phyloP scores from a whole-genome alignment of 78 protist species.

The Tieghemostelium lacteum region DNA sequence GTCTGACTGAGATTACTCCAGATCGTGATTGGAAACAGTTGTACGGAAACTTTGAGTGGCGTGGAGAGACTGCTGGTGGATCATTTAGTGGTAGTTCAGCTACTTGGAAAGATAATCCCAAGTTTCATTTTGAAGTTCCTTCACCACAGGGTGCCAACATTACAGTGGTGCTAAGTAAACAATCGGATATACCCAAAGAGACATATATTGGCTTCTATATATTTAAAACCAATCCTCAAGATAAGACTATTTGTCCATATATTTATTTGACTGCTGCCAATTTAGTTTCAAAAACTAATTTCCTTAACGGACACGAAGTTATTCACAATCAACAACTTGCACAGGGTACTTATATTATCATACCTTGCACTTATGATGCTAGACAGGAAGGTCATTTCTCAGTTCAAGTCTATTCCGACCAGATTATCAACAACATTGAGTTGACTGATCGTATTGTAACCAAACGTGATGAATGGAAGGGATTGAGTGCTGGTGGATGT shows the following conservation, averaged over 20 bases:
- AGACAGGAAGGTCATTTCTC: conserved; percentile 57
- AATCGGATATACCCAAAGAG: conserved; percentile 18
- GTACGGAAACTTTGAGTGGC: conserved; percentile 32
- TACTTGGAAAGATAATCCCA: conserved; percentile 79
- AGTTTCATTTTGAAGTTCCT: conserved; percentile 49
- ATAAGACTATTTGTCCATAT: conserved; percentile 37
- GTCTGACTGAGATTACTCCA: conserved; percentile 15
- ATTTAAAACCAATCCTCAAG: conserved; percentile 47
- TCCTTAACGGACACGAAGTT: conserved; percentile 58
- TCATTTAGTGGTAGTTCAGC: conserved; percentile 63
- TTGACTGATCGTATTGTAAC: conserved; percentile 27
- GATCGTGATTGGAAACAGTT: conserved; percentile 47
- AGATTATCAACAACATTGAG: conserved; percentile 1
- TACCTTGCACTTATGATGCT: conserved; percentile 69
- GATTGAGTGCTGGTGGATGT: conserved; percentile 72
- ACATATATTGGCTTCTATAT: conserved; percentile 65
- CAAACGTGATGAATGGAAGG: conserved; percentile 60
- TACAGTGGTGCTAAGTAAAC: conserved; percentile 28
- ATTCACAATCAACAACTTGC: conserved; percentile 14
- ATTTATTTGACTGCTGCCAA: conserved; percentile 32
- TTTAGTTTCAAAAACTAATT: conserved; percentile 38
- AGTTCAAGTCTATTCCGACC: conserved; percentile 7
- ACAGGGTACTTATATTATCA: conserved; percentile 50
- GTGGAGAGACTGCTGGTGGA: conserved; percentile 69
- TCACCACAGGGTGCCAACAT: not conserved